phyloP scores from a whole-genome alignment of 169 alveolate species.

The Plasmodium ovale region DNA sequence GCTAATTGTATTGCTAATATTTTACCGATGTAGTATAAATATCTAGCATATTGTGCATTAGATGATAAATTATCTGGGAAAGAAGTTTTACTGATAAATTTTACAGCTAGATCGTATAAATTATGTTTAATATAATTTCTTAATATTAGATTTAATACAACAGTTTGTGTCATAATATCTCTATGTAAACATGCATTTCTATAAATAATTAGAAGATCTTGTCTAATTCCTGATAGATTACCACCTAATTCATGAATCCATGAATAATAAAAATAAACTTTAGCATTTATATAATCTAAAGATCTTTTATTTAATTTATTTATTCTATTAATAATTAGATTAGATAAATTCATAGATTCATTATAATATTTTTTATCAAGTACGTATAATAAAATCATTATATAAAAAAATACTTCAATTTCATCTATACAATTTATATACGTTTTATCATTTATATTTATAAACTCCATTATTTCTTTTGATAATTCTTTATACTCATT shows the following conservation, averaged over 20 bases:
- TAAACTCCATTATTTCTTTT: constrained; percentile 14
- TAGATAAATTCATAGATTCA: constrained; percentile 82
- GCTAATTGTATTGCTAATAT: constrained; percentile 95
- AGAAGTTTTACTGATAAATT: constrained; percentile 80
- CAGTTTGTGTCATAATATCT: constrained; percentile 92
- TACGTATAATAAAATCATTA: constrained; percentile 25
- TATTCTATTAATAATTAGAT: constrained; percentile 75
- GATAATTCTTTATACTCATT: neutral
- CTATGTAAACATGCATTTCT: constrained; percentile 91
- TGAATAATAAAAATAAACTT: constrained; percentile 88
- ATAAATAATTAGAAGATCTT: constrained; percentile 83
- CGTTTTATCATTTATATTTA: constrained; percentile 39
- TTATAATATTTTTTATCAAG: constrained; percentile 41
- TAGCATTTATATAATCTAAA: constrained; percentile 88
- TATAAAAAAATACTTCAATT: constrained; percentile 49
- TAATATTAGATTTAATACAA: constrained; percentile 91
- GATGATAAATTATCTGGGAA: constrained; percentile 93
- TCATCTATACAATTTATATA: constrained; percentile 37
- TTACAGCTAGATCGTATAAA: constrained; percentile 83
- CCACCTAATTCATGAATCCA: constrained; percentile 91
- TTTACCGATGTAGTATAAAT: constrained; percentile 93
- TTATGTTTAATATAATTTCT: constrained; percentile 91
- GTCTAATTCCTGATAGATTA: constrained; percentile 83
- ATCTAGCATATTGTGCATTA: constrained; percentile 95
- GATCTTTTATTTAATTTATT: constrained; percentile 82